phyloP scores from a whole-genome alignment of 169 alveolate species.

The Plasmodium reichenowi region DNA sequence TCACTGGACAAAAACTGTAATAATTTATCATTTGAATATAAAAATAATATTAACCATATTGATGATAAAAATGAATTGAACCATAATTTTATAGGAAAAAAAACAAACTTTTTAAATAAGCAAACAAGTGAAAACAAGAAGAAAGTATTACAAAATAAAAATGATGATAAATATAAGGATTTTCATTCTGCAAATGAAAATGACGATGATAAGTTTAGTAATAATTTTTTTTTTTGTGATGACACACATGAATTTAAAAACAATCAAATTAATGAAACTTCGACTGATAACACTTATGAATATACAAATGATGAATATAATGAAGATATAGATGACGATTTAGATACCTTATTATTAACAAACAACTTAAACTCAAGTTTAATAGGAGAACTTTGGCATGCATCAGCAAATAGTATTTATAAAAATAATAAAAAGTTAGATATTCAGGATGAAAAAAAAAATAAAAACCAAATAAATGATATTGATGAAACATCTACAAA shows the following conservation, averaged over 20 bases:
- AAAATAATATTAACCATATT: constrained; percentile 1
- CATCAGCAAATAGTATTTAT: constrained; percentile 73
- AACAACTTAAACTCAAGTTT: constrained; percentile 65
- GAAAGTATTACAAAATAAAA: neutral
- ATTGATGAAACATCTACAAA: neutral
- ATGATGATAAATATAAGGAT: neutral
- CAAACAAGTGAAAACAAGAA: neutral
- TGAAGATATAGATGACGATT: constrained; percentile 68
- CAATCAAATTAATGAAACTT: neutral
- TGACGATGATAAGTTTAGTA: neutral
- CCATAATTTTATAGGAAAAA: too few species aligned
- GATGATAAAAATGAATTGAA: too few species aligned
- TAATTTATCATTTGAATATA: constrained; percentile 7
- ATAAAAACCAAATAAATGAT: neutral
- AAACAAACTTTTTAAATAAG: neutral
- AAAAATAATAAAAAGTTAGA: neutral
- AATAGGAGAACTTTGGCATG: constrained; percentile 71
- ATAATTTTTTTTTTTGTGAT: neutral
- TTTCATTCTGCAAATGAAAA: neutral
- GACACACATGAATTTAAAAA: neutral
- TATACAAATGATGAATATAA: neutral
- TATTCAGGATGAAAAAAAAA: neutral
- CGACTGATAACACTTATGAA: neutral
- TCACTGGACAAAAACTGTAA: constrained; percentile 8
- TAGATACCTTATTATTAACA: constrained; percentile 53